phyloP scores from a whole-genome alignment of 2,329 filamentous ascomycete species.

The Pochonia chlamydosporia region DNA sequence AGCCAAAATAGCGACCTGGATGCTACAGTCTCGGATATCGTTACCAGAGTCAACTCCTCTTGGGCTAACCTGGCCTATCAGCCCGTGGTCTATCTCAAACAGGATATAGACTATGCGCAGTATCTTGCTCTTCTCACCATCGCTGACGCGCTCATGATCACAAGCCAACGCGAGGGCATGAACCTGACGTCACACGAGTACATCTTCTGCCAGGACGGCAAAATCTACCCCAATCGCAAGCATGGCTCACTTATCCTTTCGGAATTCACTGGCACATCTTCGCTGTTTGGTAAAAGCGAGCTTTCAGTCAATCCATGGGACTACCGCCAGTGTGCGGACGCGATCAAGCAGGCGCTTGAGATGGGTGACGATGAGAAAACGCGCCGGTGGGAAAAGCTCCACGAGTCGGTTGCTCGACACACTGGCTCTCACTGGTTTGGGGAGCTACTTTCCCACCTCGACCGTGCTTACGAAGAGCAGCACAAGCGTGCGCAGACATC shows the following conservation, averaged over 20 bases:
- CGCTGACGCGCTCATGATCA: conserved; percentile 89
- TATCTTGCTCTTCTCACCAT: conserved; percentile 88
- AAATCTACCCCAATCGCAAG: conserved; percentile 62
- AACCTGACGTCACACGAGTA: conserved; percentile 94
- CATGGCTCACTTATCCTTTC: conserved; percentile 86
- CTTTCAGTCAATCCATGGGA: conserved; percentile 94
- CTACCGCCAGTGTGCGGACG: conserved; percentile 79
- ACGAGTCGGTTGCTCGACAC: conserved; percentile 68
- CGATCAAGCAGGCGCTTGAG: conserved; percentile 76
- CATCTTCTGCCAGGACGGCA: conserved; percentile 85
- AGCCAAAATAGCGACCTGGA: conserved; percentile 85
- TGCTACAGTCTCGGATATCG: conserved; percentile 85
- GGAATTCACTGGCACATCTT: conserved; percentile 90
- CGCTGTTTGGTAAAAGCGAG: conserved; percentile 74
- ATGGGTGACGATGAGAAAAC: conserved; percentile 73
- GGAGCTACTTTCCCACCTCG: conserved; percentile 65
- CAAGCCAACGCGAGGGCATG: conserved; percentile 94
- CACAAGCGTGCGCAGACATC: conserved; percentile 78
- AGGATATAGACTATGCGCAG: conserved; percentile 88
- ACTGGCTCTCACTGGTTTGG: conserved; percentile 83
- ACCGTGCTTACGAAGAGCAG: conserved; percentile 76
- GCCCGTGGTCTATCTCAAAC: conserved; percentile 87
- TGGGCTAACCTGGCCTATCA: conserved; percentile 90
- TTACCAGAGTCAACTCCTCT: conserved; percentile 86
- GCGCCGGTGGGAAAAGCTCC: conserved; percentile 66